A percentile compares a stretch with the other conserved stretches of the same genome.
These are phyloP conservation scores for Paraurostyla sp. DNA, from an alignment of 73 alveolate species.

Conservation along the genomic window DNA sequence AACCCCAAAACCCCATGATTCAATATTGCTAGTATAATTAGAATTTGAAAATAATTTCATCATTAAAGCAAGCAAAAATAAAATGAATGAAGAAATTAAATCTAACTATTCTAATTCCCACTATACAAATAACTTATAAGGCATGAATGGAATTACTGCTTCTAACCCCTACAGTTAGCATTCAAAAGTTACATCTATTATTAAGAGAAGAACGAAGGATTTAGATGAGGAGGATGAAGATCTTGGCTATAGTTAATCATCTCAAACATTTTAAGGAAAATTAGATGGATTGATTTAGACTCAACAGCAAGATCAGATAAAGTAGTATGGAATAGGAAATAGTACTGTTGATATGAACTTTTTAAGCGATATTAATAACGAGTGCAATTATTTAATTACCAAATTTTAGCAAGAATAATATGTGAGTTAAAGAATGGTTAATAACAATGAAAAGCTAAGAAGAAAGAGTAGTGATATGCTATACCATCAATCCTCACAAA, in stretches of 20 bases:
- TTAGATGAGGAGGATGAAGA: conserved; percentile 40
- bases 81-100: too few relatives aligned
- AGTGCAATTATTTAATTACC: conserved; percentile 8
- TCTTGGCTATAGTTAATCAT: background rate
- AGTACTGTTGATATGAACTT: conserved; percentile 31
- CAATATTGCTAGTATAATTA: too few relatives aligned
- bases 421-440: background rate
- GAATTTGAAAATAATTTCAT: too few relatives aligned
- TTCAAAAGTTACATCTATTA: conserved; percentile 41
- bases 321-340: too few relatives aligned
- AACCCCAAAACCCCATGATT: too few relatives aligned
- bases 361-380: conserved; percentile 23
- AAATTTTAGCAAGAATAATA: conserved; percentile 1
- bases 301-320: background rate
- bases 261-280: background rate
- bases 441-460: background rate
- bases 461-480: conserved; percentile 31
- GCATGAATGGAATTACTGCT: too few relatives aligned
- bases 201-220: conserved; percentile 4
- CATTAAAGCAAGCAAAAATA: too few relatives aligned
- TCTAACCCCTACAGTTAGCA: too few relatives aligned
- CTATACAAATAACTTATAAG: too few relatives aligned
- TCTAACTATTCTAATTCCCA: too few relatives aligned
- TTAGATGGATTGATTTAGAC: background rate
- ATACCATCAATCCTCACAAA: too few relatives aligned